A percentile compares a stretch with the other conserved stretches of the same genome.
These are phyloP conservation scores for Helminthosporium solani DNA, from an alignment of 2,329 filamentous ascomycete species.

Conservation along the genomic window DNA sequence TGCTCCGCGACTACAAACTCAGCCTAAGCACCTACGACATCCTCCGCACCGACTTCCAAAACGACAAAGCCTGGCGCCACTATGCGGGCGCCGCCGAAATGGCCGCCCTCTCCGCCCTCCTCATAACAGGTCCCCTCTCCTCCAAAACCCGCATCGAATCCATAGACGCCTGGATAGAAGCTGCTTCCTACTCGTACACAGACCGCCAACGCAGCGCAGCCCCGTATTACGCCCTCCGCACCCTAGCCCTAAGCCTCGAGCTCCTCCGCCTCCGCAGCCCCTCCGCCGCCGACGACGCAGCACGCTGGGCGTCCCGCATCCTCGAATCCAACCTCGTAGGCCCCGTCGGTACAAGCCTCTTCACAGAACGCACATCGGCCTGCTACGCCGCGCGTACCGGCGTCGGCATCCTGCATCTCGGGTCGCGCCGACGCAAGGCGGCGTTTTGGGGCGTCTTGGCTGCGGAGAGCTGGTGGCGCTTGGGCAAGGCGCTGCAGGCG, in stretches of 20 bases:
- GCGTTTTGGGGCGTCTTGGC: slow-evolving; percentile 85
- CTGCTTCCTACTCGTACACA: slow-evolving; percentile 87
- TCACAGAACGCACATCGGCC: slow-evolving; percentile 81
- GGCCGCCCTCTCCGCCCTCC: slow-evolving; percentile 79
- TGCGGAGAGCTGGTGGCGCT: slow-evolving; percentile 77
- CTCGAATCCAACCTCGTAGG: slow-evolving; percentile 74
- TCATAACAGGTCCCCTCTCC: slow-evolving; percentile 70
- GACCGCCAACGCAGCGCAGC: slow-evolving; percentile 69
- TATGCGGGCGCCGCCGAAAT: slow-evolving; percentile 95
- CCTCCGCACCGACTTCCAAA: slow-evolving; percentile 81
- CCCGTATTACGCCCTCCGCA: slow-evolving; percentile 77
- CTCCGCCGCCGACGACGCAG: slow-evolving; percentile 79
- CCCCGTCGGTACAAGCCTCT: slow-evolving; percentile 72
- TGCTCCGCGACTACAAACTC: slow-evolving; percentile 94
- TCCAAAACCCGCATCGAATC: slow-evolving; percentile 78
- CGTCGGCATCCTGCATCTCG: slow-evolving; percentile 65
- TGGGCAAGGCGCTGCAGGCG: slow-evolving; percentile 75
- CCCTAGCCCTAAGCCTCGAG: slow-evolving; percentile 74
- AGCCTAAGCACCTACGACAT: slow-evolving; percentile 91
- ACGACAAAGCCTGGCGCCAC: slow-evolving; percentile 96
- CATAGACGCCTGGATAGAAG: slow-evolving; percentile 84
- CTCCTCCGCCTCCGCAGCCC: slow-evolving; percentile 79
- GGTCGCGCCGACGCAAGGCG: slow-evolving; percentile 76
- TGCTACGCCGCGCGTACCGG: slow-evolving; percentile 78
- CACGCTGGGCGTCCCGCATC: slow-evolving; percentile 77